Evolutionary conservation across 2,329 filamentous ascomycete species (phyloP).

Genomic region (Davidsoniella australis): DNA sequence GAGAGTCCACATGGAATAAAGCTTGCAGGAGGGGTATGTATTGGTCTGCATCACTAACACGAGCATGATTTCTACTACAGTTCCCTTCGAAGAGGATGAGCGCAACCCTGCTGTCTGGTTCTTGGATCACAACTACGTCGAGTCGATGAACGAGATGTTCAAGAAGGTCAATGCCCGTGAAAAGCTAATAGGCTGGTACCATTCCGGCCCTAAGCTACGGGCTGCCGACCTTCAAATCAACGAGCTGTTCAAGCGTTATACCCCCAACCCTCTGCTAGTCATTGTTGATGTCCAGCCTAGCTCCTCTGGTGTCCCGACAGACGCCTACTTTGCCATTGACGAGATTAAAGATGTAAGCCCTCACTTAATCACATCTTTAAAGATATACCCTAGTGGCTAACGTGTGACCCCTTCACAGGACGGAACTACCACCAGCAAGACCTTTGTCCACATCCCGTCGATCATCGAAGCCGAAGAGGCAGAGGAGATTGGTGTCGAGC

Average conservation of each 20-base stretch:
- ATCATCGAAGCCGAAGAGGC: constrained; percentile 98
- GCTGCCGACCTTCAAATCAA: constrained; percentile 98
- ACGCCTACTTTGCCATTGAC: constrained; percentile 97
- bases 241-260: constrained; percentile 98
- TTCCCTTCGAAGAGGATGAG: constrained; percentile 97
- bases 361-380: neutral
- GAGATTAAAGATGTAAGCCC: constrained; percentile 71
- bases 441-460: constrained; percentile 94
- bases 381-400: constrained; percentile 7
- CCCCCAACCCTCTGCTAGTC: constrained; percentile 84
- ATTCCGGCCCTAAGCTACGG: constrained; percentile 90
- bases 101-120: constrained; percentile 99
- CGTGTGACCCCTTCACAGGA: constrained; percentile 39
- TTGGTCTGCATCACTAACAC: constrained; percentile 9
- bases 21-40: neutral
- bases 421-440: constrained; percentile 89
- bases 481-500: constrained; percentile 96
- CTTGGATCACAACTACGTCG: constrained; percentile 97
- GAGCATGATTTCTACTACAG: constrained; percentile 27
- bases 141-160: constrained; percentile 99
- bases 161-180: constrained; percentile 99
- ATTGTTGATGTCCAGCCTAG: constrained; percentile 98
- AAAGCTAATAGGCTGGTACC: constrained; percentile 99
- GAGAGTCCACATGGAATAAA: constrained; percentile 4
- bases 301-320: constrained; percentile 91